Percentiles rank a stretch among this genome's conserved stretches.
These are phyloP conservation scores for Meira nashicola DNA, from an alignment of 1,284 basidiomycete species.

Conservation along the genomic window DNA sequence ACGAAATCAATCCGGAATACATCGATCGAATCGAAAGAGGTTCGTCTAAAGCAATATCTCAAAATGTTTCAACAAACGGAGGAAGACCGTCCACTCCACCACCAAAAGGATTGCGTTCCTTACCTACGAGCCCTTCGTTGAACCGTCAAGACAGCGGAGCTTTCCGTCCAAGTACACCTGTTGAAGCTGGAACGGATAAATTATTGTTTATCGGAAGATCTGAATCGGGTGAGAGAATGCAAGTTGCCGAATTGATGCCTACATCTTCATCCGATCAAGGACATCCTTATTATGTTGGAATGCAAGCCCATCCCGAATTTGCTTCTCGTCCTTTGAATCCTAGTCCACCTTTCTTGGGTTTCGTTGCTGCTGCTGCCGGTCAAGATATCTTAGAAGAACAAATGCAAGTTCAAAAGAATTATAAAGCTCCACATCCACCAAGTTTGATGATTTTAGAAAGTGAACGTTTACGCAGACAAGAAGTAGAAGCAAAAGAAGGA, in stretches of 20 bases:
- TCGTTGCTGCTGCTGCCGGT: constrained; percentile 80
- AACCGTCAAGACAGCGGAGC: background rate
- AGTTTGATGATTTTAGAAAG: constrained; percentile 38
- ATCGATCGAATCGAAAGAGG: constrained; percentile 66
- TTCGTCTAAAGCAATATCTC: constrained; percentile 14
- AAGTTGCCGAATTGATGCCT: constrained; percentile 72
- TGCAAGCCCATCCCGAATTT: constrained; percentile 98
- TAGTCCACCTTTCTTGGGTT: constrained; percentile 92
- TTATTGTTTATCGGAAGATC: constrained; percentile 78
- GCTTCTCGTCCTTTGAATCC: constrained; percentile 98
- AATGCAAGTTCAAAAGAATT: constrained; percentile 63
- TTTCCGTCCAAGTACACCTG: background rate
- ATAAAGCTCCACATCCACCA: constrained; percentile 58
- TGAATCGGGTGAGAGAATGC: constrained; percentile 95
- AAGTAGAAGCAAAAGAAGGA: constrained; percentile 6
- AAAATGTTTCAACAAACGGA: background rate
- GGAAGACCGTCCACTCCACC: constrained; percentile 9
- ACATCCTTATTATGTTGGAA: constrained; percentile 89
- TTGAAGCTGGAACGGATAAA: background rate
- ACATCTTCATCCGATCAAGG: constrained; percentile 54
- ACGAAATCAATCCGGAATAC: constrained; percentile 90
- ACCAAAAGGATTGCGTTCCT: constrained; percentile 13
- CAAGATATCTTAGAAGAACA: constrained; percentile 67
- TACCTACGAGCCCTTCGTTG: constrained; percentile 16
- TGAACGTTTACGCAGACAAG: background rate